A percentile compares a stretch with the other conserved stretches of the same genome.
phyloP scores from a whole-genome alignment of 441 rosid genomes.

The Corymbia calophylla region DNA sequence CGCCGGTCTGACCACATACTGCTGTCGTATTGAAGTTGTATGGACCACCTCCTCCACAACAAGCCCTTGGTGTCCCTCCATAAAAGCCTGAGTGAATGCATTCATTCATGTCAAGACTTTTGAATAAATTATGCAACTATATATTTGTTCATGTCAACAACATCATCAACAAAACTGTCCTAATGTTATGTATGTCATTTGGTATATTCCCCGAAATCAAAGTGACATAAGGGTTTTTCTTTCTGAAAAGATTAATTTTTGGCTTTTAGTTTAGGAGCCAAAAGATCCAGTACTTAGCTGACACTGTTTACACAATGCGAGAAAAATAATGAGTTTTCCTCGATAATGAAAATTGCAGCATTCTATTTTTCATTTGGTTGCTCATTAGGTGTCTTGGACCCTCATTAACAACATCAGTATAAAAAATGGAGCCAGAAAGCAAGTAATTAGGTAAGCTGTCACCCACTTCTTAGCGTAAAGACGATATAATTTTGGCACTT shows the following conservation, averaged over 20 bases:
- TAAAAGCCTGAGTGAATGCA: constrained; percentile 31
- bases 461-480: neutral
- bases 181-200: neutral
- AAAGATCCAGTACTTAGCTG: neutral
- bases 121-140: neutral
- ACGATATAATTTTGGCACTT: neutral
- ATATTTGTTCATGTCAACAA: neutral
- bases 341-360: neutral
- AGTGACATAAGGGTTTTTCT: neutral
- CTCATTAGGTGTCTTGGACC: neutral
- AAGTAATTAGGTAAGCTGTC: neutral
- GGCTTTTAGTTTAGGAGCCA: neutral
- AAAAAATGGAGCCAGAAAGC: neutral
- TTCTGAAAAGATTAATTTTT: neutral
- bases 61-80: constrained; percentile 37
- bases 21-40: constrained; percentile 47
- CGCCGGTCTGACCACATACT: constrained; percentile 46
- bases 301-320: neutral
- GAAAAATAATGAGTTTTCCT: neutral
- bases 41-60: constrained; percentile 76
- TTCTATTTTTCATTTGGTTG: neutral
- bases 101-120: neutral
- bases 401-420: neutral
- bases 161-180: neutral
- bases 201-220: neutral